Evolutionary conservation across 1,284 basidiomycete species (phyloP).

Genomic region (Rhizoctonia solani): DNA sequence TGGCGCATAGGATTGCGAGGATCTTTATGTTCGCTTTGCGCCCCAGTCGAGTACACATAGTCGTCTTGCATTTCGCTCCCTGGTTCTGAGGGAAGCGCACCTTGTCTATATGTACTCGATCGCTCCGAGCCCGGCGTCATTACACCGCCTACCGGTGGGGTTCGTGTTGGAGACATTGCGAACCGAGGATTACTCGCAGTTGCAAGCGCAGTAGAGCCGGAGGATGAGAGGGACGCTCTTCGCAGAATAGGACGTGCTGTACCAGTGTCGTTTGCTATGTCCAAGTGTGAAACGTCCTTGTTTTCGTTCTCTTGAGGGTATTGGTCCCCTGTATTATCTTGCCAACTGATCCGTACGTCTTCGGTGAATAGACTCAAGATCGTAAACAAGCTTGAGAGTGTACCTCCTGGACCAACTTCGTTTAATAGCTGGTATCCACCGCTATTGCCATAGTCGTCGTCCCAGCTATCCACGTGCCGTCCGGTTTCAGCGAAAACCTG

Average conservation of each 20-base stretch:
- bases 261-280: conserved; percentile 48
- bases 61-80: background rate
- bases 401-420: conserved; percentile 93
- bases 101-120: background rate
- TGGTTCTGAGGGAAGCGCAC: background rate
- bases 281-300: conserved; percentile 66
- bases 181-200: conserved; percentile 45
- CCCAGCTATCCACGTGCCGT: conserved; percentile 60
- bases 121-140: conserved; percentile 2
- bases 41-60: conserved; percentile 16
- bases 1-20: conserved; percentile 17
- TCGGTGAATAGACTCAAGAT: conserved; percentile 96
- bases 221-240: conserved; percentile 62
- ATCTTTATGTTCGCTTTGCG: conserved; percentile 13
- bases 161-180: conserved; percentile 34
- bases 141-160: background rate
- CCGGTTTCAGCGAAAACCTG: conserved; percentile 80
- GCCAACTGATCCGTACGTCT: conserved; percentile 92
- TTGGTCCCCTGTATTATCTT: conserved; percentile 53
- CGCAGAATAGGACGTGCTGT: conserved; percentile 46
- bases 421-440: conserved; percentile 88
- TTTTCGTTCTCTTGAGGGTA: conserved; percentile 42
- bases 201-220: conserved; percentile 66
- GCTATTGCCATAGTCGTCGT: conserved; percentile 78
- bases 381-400: conserved; percentile 92